Percentiles rank a stretch among this genome's conserved stretches.
These are phyloP conservation scores for Agroathelia rolfsii DNA, from an alignment of 1,284 basidiomycete genomes.

Conservation along the genomic window DNA sequence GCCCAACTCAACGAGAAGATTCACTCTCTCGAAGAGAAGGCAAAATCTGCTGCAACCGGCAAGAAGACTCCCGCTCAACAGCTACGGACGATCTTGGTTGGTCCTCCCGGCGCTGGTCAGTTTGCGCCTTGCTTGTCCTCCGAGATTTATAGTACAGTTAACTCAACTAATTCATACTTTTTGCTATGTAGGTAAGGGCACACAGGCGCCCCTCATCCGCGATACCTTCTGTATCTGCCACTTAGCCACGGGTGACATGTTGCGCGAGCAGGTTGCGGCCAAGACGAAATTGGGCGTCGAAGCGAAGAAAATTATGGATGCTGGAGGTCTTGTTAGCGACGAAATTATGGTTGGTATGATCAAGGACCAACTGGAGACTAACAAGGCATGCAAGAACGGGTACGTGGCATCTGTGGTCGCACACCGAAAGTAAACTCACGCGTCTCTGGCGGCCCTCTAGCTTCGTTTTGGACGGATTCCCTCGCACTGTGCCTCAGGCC, in stretches of 20 bases:
- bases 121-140: slow-evolving; percentile 1
- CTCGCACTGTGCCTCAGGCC: slow-evolving; percentile 95
- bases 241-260: slow-evolving; percentile 96
- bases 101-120: slow-evolving; percentile 92
- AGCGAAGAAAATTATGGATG: slow-evolving; percentile 98
- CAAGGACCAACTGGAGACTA: slow-evolving; percentile 90
- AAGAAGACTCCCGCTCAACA: slow-evolving; percentile 67
- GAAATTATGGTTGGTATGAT: slow-evolving; percentile 99
- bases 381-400: slow-evolving; percentile 91
- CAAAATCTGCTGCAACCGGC: slow-evolving; percentile 31
- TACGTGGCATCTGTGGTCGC: slow-evolving; percentile 34
- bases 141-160: background rate
- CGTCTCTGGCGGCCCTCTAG: slow-evolving; percentile 36
- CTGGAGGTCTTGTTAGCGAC: slow-evolving; percentile 87
- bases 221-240: slow-evolving; percentile 95
- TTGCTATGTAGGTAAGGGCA: slow-evolving; percentile 76
- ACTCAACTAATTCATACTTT: slow-evolving; percentile 3
- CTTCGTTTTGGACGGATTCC: slow-evolving; percentile 98
- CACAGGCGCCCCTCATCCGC: slow-evolving; percentile 90
- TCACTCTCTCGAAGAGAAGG: slow-evolving; percentile 54
- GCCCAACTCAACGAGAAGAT: slow-evolving; percentile 78
- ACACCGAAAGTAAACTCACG: slow-evolving; percentile 1
- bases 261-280: slow-evolving; percentile 85
- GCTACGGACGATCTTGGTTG: slow-evolving; percentile 85
- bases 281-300: slow-evolving; percentile 85